Evolutionary conservation across 352 stramenopile genomes (phyloP), one percentile per base, ranked within the genome.

Genomic region (Phytopythium delawarense): DNA sequence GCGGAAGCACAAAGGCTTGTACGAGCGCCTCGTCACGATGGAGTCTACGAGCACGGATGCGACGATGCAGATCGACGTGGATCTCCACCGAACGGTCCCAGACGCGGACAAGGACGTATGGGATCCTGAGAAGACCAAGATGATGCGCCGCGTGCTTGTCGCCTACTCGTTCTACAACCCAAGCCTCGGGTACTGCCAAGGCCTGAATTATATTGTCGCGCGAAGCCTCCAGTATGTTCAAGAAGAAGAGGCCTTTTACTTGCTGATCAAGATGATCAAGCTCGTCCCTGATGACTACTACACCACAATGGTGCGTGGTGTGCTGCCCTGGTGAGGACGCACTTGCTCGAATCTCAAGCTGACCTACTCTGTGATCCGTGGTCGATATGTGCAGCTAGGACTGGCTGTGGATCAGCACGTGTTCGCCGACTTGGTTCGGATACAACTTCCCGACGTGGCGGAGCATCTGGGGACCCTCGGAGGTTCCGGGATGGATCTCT

Each of bases 381-480:
- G 51, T 0, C 55, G 45, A 15, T 50, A 15, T 68, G 46, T 61
- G 9, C 32, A 94, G 85, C 65, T 96, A 4, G 87, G 87, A 18
- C 61, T 94, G 8, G 87, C 85, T n/a, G 77, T 96, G 16, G 87
- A 96, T 54, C 87, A 96, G 65, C 87, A 96, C 55, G 87, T 96
- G 25, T 96, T 94, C 70, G 80, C 85, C 2, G 86, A 93, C 61
- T 70, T 96, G 21, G 87, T 96, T 9, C 82, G 84, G 6, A 61
- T 93, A 20, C 84, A 94, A 51, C 81, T 80, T 21, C 84, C 84
- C 2, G 75, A 91, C 4, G 73, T 96, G 60, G 81, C 78, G 0
- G 75, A 88, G 4, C 76, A 86, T 45, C 61, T 93, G 12, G 68
- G 72, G 23, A 72, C 78, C 15, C 74, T 96, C 16, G 87, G 87